Percentiles rank a stretch among this genome's conserved stretches.
Evolutionary conservation across 371 early-diverging fungal genomes (phyloP).

Genomic region (Apophysomyces trapeziformis): DNA sequence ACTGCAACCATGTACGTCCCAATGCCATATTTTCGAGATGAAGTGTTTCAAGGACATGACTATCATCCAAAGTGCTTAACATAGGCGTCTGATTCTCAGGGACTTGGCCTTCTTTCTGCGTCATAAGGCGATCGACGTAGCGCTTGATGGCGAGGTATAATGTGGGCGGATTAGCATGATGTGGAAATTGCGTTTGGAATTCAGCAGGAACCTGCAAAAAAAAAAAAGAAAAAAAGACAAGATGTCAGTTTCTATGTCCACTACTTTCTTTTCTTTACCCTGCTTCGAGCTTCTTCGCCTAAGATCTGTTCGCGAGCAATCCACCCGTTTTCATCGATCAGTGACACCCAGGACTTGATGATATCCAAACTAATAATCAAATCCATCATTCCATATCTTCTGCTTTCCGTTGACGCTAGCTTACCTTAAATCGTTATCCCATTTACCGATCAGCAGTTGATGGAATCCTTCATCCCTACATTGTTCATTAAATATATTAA

Average conservation of each 20-base stretch:
- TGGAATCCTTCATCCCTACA: slow-evolving; percentile 94
- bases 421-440: slow-evolving; percentile 85
- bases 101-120: slow-evolving; percentile 15
- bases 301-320: slow-evolving; percentile 94
- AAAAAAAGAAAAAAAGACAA: slow-evolving; percentile 5
- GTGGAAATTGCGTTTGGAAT: slow-evolving; percentile 92
- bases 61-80: slow-evolving; percentile 37
- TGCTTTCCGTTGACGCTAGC: no score
- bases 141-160: slow-evolving; percentile 73
- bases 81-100: not conserved
- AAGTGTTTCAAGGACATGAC: slow-evolving; percentile 41
- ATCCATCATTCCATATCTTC: no score
- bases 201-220: slow-evolving; percentile 72
- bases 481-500: not conserved
- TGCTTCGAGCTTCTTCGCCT: slow-evolving; percentile 92
- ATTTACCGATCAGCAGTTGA: slow-evolving; percentile 81
- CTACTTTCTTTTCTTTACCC: slow-evolving; percentile 30
- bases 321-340: slow-evolving; percentile 92
- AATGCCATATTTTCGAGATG: slow-evolving; percentile 55
- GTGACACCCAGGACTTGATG: slow-evolving; percentile 77
- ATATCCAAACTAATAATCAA: slow-evolving; percentile 66
- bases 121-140: slow-evolving; percentile 55
- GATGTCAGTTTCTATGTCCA: slow-evolving; percentile 16
- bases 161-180: slow-evolving; percentile 95
- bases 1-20: slow-evolving; percentile 59